Evolutionary conservation across 129 eudicot species (phyloP).

Genomic region (Artemisia tridentata): DNA sequence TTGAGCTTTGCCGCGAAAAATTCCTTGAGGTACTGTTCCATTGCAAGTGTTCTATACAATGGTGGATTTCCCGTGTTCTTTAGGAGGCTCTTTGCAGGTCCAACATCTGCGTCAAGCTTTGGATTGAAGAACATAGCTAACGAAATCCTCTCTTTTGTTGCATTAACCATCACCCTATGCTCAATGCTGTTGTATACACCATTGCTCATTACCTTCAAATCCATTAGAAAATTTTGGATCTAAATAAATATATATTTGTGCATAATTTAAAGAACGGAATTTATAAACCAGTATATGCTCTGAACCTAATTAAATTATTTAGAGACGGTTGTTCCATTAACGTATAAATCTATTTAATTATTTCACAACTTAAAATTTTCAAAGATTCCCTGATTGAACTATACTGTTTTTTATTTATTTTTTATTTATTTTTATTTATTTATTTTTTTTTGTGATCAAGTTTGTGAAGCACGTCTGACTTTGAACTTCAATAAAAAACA

Average conservation of each 20-base stretch:
- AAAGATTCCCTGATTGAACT: no score
- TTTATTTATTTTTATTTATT: no score
- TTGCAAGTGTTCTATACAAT: slow-evolving; percentile 28
- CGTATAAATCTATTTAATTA: no score
- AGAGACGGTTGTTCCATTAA: no score
- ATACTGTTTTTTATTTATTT: no score
- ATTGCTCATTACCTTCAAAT: slow-evolving; percentile 42
- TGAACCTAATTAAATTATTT: no score
- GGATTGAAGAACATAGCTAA: slow-evolving; percentile 45
- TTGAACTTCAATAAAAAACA: background rate
- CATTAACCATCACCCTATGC: slow-evolving; percentile 40
- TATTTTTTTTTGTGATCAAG: no score
- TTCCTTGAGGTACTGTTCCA: slow-evolving; percentile 39
- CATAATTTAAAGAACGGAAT: no score
- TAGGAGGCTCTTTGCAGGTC: slow-evolving; percentile 34
- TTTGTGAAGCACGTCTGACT: background rate
- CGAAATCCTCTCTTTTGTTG: slow-evolving; percentile 31
- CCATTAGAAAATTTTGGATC: background rate
- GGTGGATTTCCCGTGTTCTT: slow-evolving; percentile 27
- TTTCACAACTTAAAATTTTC: no score
- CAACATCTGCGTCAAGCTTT: slow-evolving; percentile 39
- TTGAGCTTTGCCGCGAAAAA: slow-evolving; percentile 42
- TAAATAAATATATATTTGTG: no score
- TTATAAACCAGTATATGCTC: no score
- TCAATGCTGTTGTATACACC: slow-evolving; percentile 41